A percentile compares a stretch with the other conserved stretches of the same genome.
phyloP scores from a whole-genome alignment of 176 grass and related monocot genomes.

The Aechmea fasciata region DNA sequence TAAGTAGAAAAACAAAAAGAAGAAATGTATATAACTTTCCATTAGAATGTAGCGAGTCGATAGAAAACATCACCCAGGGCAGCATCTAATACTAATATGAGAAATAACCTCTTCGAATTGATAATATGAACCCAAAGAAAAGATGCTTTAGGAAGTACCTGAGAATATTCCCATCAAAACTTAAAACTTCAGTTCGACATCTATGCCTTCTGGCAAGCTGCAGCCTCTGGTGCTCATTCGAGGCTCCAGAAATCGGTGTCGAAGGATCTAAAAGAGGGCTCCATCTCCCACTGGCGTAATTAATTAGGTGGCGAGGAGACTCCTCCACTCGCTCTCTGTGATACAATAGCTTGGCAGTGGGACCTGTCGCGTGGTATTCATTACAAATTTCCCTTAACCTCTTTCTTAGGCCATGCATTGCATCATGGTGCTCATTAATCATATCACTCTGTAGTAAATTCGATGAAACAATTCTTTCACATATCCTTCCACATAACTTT shows the following conservation, averaged over 20 bases:
- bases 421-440: constrained; percentile 54
- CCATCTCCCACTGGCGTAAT: constrained; percentile 78
- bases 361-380: constrained; percentile 90
- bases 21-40: too few species aligned
- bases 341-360: constrained; percentile 68
- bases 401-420: constrained; percentile 79
- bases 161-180: constrained; percentile 77
- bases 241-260: constrained; percentile 29
- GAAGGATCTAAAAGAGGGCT: constrained; percentile 43
- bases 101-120: too few species aligned
- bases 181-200: constrained; percentile 59
- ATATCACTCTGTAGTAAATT: constrained; percentile 66
- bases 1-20: too few species aligned
- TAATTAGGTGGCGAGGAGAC: constrained; percentile 46
- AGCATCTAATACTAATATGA: too few species aligned
- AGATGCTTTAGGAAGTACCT: constrained; percentile 47
- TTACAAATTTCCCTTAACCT: constrained; percentile 62
- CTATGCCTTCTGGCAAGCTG: constrained; percentile 54
- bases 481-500: constrained; percentile 74
- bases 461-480: constrained; percentile 59
- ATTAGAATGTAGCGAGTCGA: too few species aligned
- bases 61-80: too few species aligned
- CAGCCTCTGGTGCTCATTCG: constrained; percentile 49
- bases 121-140: neutral
- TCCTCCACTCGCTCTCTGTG: constrained; percentile 50